phyloP scores from a whole-genome alignment of 331 rosid genomes.

The Acacia concinna region DNA sequence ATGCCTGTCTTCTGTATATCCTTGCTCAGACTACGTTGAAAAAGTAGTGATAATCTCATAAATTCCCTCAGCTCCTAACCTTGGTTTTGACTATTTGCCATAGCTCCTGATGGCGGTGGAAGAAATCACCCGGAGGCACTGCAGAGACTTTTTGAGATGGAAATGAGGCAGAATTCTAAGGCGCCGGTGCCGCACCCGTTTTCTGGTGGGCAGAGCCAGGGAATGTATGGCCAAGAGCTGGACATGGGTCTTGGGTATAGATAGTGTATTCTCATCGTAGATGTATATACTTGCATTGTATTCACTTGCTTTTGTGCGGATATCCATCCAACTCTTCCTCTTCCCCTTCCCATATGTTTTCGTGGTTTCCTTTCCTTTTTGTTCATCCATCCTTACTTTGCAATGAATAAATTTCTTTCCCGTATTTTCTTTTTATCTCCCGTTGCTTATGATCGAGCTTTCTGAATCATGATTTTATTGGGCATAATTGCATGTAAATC shows the following conservation, averaged over 20 bases:
- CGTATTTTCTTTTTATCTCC: not conserved
- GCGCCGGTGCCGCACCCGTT: slow-evolving; percentile 41
- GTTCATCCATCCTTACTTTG: not conserved
- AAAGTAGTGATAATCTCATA: not conserved
- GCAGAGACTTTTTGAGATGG: slow-evolving; percentile 89
- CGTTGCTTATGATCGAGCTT: not conserved
- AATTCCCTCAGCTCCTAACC: not conserved
- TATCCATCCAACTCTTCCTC: slow-evolving; percentile 35
- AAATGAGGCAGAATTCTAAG: slow-evolving; percentile 61
- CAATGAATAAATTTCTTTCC: not conserved
- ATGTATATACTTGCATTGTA: slow-evolving; percentile 53
- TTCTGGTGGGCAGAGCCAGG: slow-evolving; percentile 51
- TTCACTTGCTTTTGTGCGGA: slow-evolving; percentile 23
- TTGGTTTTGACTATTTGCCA: slow-evolving; percentile 14
- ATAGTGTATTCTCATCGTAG: slow-evolving; percentile 41
- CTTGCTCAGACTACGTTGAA: not conserved
- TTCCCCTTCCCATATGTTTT: slow-evolving; percentile 40
- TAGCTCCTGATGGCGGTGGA: slow-evolving; percentile 62
- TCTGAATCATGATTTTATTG: not conserved
- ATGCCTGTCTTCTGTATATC: not conserved
- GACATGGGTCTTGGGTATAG: slow-evolving; percentile 86
- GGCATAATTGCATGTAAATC: not conserved
- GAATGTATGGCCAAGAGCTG: slow-evolving; percentile 54
- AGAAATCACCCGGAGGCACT: slow-evolving; percentile 80
- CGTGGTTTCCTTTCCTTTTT: slow-evolving; percentile 13